phyloP scores from a whole-genome alignment of 306 rosid species.

The Prunus kanzakura region DNA sequence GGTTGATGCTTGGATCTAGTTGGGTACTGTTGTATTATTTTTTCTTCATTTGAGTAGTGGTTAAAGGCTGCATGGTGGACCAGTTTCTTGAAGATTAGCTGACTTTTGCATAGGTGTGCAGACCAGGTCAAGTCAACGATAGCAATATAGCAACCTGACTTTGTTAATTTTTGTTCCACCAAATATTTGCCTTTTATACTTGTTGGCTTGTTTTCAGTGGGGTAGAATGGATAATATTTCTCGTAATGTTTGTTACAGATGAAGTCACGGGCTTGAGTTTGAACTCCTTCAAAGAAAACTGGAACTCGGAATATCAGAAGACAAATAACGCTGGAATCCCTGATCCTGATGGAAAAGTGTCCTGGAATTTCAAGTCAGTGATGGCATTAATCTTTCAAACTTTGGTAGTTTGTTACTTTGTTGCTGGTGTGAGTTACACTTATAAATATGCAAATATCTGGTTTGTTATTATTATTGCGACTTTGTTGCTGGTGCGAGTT shows the following conservation, averaged over 20 bases:
- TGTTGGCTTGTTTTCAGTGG: conserved; percentile 10
- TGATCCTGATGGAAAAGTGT: conserved; percentile 55
- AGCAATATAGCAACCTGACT: not conserved
- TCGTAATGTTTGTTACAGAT: conserved; percentile 44
- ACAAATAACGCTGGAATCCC: conserved; percentile 87
- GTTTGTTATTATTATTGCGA: not conserved
- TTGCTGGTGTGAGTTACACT: conserved; percentile 3
- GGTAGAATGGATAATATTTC: conserved; percentile 13
- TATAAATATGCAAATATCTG: not conserved
- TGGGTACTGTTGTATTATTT: not conserved
- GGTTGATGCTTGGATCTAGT: not conserved
- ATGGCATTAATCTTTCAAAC: conserved; percentile 7
- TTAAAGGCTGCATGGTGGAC: not conserved
- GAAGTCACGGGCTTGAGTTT: conserved; percentile 85
- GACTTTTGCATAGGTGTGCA: not conserved
- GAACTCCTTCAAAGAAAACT: conserved; percentile 61
- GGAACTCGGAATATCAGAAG: conserved; percentile 82
- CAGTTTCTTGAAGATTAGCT: not conserved
- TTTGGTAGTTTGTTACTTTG: not conserved
- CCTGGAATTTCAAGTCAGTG: conserved; percentile 88
- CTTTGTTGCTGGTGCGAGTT: conserved; percentile 4
- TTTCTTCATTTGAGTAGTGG: not conserved
- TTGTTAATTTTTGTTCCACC: not conserved
- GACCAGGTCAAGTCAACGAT: not conserved
- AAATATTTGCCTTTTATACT: not conserved